Conservation (phyloP, 106 monocot species). For the Narthecium ossifragum region DNA sequence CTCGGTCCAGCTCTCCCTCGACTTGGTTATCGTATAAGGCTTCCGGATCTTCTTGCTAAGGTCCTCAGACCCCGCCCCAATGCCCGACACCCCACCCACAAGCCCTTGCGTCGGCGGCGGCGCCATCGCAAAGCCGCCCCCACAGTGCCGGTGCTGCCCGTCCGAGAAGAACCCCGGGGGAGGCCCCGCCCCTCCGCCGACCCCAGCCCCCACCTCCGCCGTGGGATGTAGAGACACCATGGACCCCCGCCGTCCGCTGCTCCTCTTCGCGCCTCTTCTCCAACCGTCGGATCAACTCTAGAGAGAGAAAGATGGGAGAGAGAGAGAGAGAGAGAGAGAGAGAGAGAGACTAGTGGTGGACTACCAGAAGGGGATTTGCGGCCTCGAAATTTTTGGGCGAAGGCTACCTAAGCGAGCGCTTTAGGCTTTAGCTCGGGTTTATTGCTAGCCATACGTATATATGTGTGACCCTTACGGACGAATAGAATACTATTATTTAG, state of each 20-base stretch:
- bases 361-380: no score
- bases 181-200: not conserved
- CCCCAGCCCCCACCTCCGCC: not conserved
- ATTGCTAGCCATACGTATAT: no score
- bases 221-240: constrained; percentile 3
- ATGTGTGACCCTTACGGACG: no score
- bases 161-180: not conserved
- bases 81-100: not conserved
- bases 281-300: no score
- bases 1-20: constrained; percentile 83
- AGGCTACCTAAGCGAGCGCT: no score
- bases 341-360: constrained; percentile 1
- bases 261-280: no score
- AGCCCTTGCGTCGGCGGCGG: not conserved
- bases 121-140: not conserved
- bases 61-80: constrained; percentile 17
- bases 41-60: constrained; percentile 62
- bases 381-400: no score
- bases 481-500: no score
- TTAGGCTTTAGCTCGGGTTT: no score
- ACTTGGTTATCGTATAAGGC: constrained; percentile 85
- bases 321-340: constrained; percentile 2
- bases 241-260: not conserved
- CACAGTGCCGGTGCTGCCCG: not conserved
- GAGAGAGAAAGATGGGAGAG: not conserved